Base-by-base conservation (phyloP, 2,329 filamentous ascomycete genomes). In the Curvularia sp. region DNA sequence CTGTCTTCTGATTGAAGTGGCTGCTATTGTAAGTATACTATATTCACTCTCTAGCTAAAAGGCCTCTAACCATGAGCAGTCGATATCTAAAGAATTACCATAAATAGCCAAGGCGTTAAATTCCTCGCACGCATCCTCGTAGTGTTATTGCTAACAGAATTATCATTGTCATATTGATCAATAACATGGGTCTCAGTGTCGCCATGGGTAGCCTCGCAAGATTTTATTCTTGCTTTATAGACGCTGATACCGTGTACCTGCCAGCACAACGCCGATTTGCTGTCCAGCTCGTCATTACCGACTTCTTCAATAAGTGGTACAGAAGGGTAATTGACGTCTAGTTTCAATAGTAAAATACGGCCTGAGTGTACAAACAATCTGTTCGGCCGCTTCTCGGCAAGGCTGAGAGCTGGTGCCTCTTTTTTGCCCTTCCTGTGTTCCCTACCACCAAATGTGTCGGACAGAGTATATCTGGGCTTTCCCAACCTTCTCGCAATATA, bases 151-250 rank as follows among this genome's bases (percentile, higher is more conserved):
- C 10, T 10, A 31, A 31, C 10, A 31, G 30, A 10, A 10, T 47
- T 47, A 30, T 31, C 44, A 31, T 10, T 31, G 13, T 5, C 31
- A 10, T 30, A 4, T 13, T 5, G 26, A 47, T 30, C 12, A 31
- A 24, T 9, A 18, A 30, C 5, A 48, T 48, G 10, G 8, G 5
- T 48, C 10, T 15, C 10, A 35, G 28, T 28, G 8, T 35, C 13
- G 44, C 10, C 28, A 28, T 5, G 15, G 24, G 24, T 18, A 48
- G 44, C 26, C 26, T 48, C 6, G 28, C 28, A 48, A 48, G 44
- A 48, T 12, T 48, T 31, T 39, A 50, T 50, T 41, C 48, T 50
- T 26, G 20, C 12, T 41, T 33, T 50, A 28, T 50, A 50, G 31
- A 50, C 33, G 12, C 35, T 50, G 33, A 50, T 50, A 24, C 48